Evolutionary conservation across 75 land plant species (phyloP), one percentile per base, ranked within the genome.

Genomic region (Picea sitchensis): DNA sequence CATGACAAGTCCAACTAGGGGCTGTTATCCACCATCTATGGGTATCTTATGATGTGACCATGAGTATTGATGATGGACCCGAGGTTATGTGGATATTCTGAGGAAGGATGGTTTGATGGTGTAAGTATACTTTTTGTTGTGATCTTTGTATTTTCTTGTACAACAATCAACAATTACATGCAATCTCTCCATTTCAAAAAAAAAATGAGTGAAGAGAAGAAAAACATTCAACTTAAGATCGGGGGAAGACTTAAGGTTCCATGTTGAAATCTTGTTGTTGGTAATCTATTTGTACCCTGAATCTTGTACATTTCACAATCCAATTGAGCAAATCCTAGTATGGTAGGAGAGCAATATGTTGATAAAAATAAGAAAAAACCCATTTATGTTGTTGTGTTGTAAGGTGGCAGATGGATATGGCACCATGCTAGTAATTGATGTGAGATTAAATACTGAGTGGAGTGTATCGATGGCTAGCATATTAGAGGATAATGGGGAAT

Each of bases 221-320:
- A 26, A 26, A 26, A 26, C 77, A 92, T 93, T 56, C 88, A 87
- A 32, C 3, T 94, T 41, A 87, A 94, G 92, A 93, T 93, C 65
- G 93, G 96, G 57, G 86, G 90, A 88, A 82, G 94, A 76, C 78
- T 83, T 30, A 81, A 51, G 64, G 84, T 75, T 94, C 96, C 18
- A 92, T 94, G 75, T 94, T 84, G 77, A 94, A 94, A 94, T 60
- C 36, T 94, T 83, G 94, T 94, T 23, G 96, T 94, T 76, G 96
- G 96, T 75, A 94, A 94, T 78, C 75, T n/a, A n/a, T n/a, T 93
- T 58, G 82, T 93, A 36, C 93, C 96, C 34, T 83, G 95, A 93
- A 84, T 91, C 91, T 13, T 91, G 93, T 77, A 89, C 91, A 93
- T 93, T 23, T 91, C 93, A n/a, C n/a, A n/a, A n/a, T n/a, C n/a